Conservation (phyloP, 2,329 filamentous ascomycete species). For the Colletotrichum scovillei region DNA sequence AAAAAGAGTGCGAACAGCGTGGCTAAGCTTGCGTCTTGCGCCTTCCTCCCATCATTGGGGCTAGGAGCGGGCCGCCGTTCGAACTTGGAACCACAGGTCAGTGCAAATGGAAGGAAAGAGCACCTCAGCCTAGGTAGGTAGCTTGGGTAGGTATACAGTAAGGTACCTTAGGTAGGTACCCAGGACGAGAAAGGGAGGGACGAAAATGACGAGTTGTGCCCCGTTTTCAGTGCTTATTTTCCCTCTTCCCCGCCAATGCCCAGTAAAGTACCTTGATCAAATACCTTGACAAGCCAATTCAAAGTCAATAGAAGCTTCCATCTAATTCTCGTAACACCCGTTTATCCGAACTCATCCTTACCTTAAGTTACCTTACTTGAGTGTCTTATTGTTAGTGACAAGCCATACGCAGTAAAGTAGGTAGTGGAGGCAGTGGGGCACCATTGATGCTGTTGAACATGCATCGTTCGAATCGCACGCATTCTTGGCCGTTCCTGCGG, state of each 20-base stretch:
- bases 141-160: too few species aligned
- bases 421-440: neutral
- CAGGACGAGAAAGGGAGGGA: neutral
- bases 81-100: neutral
- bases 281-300: neutral
- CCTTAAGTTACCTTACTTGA: too few species aligned
- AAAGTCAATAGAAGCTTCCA: neutral
- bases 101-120: neutral
- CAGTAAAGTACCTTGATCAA: neutral
- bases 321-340: too few species aligned
- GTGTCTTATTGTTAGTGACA: neutral
- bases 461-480: neutral
- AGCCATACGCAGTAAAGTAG: too few species aligned
- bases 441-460: neutral
- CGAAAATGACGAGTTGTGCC: neutral
- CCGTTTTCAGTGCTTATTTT: neutral
- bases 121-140: too few species aligned
- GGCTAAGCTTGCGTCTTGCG: neutral
- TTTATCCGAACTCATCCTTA: neutral
- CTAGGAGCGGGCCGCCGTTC: constrained; percentile 15
- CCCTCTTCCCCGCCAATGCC: neutral
- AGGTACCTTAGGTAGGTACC: neutral
- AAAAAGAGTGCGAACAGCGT: neutral
- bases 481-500: too few species aligned
- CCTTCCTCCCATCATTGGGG: neutral